A percentile compares a stretch with the other conserved stretches of the same genome.
phyloP scores from a whole-genome alignment of 2,329 filamentous ascomycete species.

The Nannizziopsis arthrosporioides region DNA sequence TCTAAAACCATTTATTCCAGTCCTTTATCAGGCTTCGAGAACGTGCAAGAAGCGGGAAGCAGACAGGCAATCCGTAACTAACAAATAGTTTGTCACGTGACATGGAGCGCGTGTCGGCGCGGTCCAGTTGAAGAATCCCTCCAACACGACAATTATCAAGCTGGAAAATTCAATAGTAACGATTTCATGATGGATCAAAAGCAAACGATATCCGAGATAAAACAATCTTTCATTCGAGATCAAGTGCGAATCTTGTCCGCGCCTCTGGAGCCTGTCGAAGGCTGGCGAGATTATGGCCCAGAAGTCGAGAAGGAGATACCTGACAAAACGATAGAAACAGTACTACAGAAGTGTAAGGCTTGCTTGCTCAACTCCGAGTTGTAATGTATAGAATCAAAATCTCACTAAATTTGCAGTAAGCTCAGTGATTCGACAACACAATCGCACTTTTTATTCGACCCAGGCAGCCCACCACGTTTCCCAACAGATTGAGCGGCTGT shows the following conservation, averaged over 20 bases:
- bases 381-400: not conserved
- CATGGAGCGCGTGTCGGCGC: too few species aligned
- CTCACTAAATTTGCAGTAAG: conserved; percentile 35
- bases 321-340: conserved; percentile 40
- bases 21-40: too few species aligned
- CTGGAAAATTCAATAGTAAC: too few species aligned
- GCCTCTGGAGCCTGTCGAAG: conserved; percentile 36
- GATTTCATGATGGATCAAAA: conserved; percentile 26
- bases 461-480: conserved; percentile 46
- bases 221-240: conserved; percentile 40
- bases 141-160: too few species aligned
- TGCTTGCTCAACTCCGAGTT: not conserved
- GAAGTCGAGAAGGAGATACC: conserved; percentile 33
- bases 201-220: conserved; percentile 40
- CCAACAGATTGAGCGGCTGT: conserved; percentile 44
- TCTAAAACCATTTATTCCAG: too few species aligned
- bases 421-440: conserved; percentile 41
- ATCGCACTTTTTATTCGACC: conserved; percentile 42
- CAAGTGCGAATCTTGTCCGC: conserved; percentile 44
- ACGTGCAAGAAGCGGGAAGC: too few species aligned
- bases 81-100: too few species aligned
- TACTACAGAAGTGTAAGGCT: conserved; percentile 39
- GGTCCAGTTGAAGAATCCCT: too few species aligned
- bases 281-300: conserved; percentile 33
- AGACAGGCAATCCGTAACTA: too few species aligned